Evolutionary conservation across 1,284 basidiomycete genomes (phyloP).

Genomic region (Caloboletus inedulis): DNA sequence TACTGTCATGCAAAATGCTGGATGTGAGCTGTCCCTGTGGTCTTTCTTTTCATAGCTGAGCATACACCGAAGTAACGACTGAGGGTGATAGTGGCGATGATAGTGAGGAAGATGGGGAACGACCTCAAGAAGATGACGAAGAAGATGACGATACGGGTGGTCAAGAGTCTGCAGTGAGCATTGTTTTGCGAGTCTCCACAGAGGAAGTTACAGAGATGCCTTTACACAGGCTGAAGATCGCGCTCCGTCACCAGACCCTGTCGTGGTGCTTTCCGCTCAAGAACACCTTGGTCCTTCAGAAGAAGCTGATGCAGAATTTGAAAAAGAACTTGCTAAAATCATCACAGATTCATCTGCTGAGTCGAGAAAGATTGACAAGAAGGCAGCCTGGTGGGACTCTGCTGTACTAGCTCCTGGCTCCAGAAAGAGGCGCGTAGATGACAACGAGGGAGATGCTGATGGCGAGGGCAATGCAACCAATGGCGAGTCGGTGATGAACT

Average conservation of each 20-base stretch:
- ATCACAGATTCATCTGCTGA: constrained; percentile 84
- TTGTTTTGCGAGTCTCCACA: background rate
- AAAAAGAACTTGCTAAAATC: constrained; percentile 93
- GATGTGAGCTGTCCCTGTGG: constrained; percentile 40
- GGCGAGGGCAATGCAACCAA: constrained; percentile 37
- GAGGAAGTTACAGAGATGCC: constrained; percentile 1
- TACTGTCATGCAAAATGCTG: constrained; percentile 55
- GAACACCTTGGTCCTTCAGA: constrained; percentile 75
- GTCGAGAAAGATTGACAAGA: constrained; percentile 80
- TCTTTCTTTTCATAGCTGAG: constrained; percentile 9
- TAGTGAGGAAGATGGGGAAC: constrained; percentile 60
- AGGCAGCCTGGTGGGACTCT: constrained; percentile 83
- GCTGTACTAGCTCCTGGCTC: constrained; percentile 67
- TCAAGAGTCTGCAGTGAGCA: constrained; percentile 53
- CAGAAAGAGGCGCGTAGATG: constrained; percentile 59
- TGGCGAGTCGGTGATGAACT: constrained; percentile 72
- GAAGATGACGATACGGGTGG: constrained; percentile 48
- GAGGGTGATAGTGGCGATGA: constrained; percentile 71
- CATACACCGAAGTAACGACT: constrained; percentile 33
- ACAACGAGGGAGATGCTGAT: constrained; percentile 50
- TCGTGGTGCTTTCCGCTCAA: constrained; percentile 64
- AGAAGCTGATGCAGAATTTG: constrained; percentile 92
- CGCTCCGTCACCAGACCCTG: constrained; percentile 72
- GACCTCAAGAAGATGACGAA: constrained; percentile 52
- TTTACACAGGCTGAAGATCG: constrained; percentile 57